Evolutionary conservation across 805 yeast species (phyloP), one percentile per base, ranked within the genome.

Genomic region (Spathaspora sp.): DNA sequence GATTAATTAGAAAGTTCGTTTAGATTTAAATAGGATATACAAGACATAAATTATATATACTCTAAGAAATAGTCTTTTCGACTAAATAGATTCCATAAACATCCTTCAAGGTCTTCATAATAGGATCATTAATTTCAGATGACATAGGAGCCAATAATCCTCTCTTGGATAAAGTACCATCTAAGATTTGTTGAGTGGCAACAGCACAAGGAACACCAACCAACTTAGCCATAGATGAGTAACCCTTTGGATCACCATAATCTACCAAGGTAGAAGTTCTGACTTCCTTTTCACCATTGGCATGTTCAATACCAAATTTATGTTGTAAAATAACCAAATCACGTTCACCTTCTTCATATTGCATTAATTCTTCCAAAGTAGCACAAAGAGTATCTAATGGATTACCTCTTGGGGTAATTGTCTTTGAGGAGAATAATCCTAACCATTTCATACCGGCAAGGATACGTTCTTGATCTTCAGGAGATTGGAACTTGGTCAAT

Each of bases 201-300:
- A 94, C 96, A 50, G 97, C 97, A 76, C 97, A 93, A 60, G 99
- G 99, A 57, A 91, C 93, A 78, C 99, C 99, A 51, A 94, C 99
- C 58, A 89, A 82, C 70, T 93, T 92, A 60, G 99, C 99, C 99
- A 94, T 94, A 35, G 98, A 92, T 42, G 96, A 87, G 85, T 93
- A 94, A 55, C 92, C 90, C 55, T 81, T 76, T 62, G 87, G 87
- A 60, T 81, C 85, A 77, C 99, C 99, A 73, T 89, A 89, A 72
- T 91, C 97, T 38, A 92, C 93, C 67, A 94, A 78, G 54, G 99
- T 94, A 18, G 97, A 88, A 52, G 98, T 92, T 81, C 98, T 91
- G 56, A 86, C 81, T 77, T 94, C 98, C 51, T 80, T 82, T 58
- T 83, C 72, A 60, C 98, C 98, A 65, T 94, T 94, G 51, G 93